Conservation (phyloP, 2,329 filamentous ascomycete species). For the Aspergillus sp. region DNA sequence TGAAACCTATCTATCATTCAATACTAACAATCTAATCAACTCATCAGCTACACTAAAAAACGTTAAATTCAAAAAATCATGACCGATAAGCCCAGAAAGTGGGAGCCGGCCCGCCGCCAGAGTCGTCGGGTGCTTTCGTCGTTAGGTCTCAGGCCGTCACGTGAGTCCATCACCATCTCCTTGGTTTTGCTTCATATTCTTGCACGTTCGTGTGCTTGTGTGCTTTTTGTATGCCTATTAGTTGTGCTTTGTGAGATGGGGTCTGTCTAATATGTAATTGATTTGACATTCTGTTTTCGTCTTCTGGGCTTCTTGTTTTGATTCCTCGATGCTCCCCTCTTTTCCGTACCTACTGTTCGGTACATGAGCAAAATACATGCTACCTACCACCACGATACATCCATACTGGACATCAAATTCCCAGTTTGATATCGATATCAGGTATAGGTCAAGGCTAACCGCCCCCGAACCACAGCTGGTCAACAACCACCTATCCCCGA, state of each 20-base stretch:
- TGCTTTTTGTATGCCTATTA: neutral
- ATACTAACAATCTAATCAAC: neutral
- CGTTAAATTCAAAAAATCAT: neutral
- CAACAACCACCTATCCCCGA: neutral
- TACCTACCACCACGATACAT: no score
- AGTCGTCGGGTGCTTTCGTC: neutral
- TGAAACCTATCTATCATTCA: neutral
- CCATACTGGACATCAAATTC: no score
- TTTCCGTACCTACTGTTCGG: no score
- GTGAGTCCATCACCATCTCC: constrained; percentile 10
- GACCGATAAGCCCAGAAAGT: neutral
- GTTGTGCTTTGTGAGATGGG: no score
- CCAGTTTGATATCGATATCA: no score
- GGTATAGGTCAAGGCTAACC: neutral
- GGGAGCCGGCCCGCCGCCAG: neutral
- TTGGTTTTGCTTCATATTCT: neutral
- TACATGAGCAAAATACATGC: no score
- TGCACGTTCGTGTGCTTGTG: neutral
- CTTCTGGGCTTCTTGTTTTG: neutral
- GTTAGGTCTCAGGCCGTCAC: constrained; percentile 20
- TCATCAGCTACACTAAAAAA: neutral
- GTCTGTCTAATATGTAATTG: constrained; percentile 3
- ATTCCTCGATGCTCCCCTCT: no score
- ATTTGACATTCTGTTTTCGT: neutral
- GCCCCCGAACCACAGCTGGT: neutral